Base-by-base conservation (phyloP, 345 rosid species). In the Raphanus sativus region DNA sequence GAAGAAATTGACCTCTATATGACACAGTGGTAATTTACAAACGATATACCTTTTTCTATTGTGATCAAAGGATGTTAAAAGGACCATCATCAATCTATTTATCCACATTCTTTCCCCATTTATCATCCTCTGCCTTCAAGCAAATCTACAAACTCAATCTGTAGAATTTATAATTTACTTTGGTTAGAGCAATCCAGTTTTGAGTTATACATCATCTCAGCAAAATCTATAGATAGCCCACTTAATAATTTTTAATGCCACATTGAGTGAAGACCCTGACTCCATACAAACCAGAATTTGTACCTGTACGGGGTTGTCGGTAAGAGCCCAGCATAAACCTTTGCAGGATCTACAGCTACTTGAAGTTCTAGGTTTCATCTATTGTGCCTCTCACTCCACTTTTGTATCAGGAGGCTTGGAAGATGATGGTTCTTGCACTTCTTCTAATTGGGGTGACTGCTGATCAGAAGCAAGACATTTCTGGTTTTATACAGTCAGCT, bases 231-330 rank as follows among this genome's bases (percentile, higher is more conserved):
- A 21, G 21, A 21, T 21, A 21, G 21, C 21, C 21, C 21, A 21
- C 21, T 21, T 21, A 21, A 21, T 21, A 21, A 72, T 67, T 45
- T 28, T 70, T 16, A 58, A 33, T 45, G 73, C 73, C 72, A 52
- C 62, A 45, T 36, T 45, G 52, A 69, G 56, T 45, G 71, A 58
- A 54, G 71, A 65, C 52, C 21, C 71, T 4, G 40, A 40, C 21
- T 21, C 21, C 21, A 21, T 21, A 72, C 54, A 32, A 54, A 79
- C 48, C 54, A 62, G 64, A 38, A 64, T 21, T 11, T 36, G 34
- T 89, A 90, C 95, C 99, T 91, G 93, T 91, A 89, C 92, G 87
- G 74, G 76, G 88, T 85, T 82, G 88, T 78, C 69, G 71, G 36
- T 70, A 74, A 85, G 86, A 83, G 91, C 87, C 48, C 84, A 80